Percentiles rank a stretch among this genome's conserved stretches.
phyloP scores from a whole-genome alignment of 495 filamentous ascomycete species.

The Penicillium pancosmium region DNA sequence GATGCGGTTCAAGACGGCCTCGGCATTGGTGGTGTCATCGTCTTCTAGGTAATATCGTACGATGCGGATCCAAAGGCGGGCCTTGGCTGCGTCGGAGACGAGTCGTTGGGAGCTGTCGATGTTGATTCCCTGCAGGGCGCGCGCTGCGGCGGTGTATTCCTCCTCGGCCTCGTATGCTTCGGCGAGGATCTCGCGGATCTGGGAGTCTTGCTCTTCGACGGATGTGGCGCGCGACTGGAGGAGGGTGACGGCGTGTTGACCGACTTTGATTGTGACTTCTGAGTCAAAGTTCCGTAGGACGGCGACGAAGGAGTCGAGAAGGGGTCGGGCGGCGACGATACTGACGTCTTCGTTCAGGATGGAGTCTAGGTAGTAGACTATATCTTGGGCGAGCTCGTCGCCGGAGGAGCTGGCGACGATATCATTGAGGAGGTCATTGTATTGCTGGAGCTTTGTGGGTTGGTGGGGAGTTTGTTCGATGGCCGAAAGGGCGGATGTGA shows the following conservation, averaged over 20 bases:
- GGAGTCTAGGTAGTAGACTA: constrained; percentile 68
- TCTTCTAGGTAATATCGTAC: constrained; percentile 93
- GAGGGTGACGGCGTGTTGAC: constrained; percentile 65
- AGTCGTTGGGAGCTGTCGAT: constrained; percentile 85
- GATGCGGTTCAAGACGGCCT: constrained; percentile 86
- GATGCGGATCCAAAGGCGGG: constrained; percentile 86
- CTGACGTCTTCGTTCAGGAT: constrained; percentile 70
- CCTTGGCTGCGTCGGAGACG: constrained; percentile 76
- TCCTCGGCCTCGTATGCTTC: constrained; percentile 81
- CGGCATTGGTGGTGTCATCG: constrained; percentile 84
- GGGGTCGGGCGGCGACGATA: constrained; percentile 71
- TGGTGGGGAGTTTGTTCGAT: constrained; percentile 56
- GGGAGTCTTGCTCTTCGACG: constrained; percentile 81
- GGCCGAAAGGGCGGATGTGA: constrained; percentile 55
- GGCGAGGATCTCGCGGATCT: constrained; percentile 79
- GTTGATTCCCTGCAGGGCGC: constrained; percentile 77
- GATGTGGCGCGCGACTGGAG: constrained; percentile 69
- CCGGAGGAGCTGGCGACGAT: constrained; percentile 61
- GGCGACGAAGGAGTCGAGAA: constrained; percentile 68
- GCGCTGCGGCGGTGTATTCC: constrained; percentile 77
- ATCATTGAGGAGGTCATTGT: constrained; percentile 66
- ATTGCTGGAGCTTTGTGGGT: constrained; percentile 59
- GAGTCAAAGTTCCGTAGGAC: constrained; percentile 58
- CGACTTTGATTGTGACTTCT: constrained; percentile 69
- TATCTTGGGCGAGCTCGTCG: constrained; percentile 59